Evolutionary conservation across 2,329 filamentous ascomycete genomes (phyloP).

Genomic region (Chalara sp.): DNA sequence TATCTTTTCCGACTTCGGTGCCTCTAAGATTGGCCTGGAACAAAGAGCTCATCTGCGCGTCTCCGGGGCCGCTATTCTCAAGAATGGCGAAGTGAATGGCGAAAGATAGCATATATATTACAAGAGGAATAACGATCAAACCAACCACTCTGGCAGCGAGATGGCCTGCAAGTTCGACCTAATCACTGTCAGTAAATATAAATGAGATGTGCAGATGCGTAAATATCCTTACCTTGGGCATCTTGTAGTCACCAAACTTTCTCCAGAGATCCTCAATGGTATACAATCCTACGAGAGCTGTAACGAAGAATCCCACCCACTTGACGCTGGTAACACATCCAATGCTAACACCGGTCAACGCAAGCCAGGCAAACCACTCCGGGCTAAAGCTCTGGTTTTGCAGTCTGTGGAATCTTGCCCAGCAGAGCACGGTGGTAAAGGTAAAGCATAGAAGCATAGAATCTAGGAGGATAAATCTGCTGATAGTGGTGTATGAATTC

Average conservation of each 20-base stretch:
- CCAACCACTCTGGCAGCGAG: slow-evolving; percentile 74
- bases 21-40: slow-evolving; percentile 96
- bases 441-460: slow-evolving; percentile 99
- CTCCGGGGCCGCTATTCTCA: slow-evolving; percentile 87
- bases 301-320: slow-evolving; percentile 94
- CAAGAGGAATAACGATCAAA: slow-evolving; percentile 79
- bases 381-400: slow-evolving; percentile 78
- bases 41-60: slow-evolving; percentile 99
- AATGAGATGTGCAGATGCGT: neutral
- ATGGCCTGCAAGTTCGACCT: slow-evolving; percentile 66
- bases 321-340: slow-evolving; percentile 98
- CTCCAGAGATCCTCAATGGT: slow-evolving; percentile 96
- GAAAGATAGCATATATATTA: slow-evolving; percentile 95
- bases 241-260: slow-evolving; percentile 91
- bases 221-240: slow-evolving; percentile 61
- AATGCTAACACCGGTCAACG: slow-evolving; percentile 89
- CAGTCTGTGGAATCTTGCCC: slow-evolving; percentile 90
- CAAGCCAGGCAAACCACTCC: slow-evolving; percentile 93
- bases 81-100: slow-evolving; percentile 91
- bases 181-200: slow-evolving; percentile 15
- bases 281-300: slow-evolving; percentile 89
- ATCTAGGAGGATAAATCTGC: slow-evolving; percentile 94
- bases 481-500: slow-evolving; percentile 99
- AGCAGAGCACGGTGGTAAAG: slow-evolving; percentile 95
- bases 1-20: slow-evolving; percentile 90